A percentile compares a stretch with the other conserved stretches of the same genome.
Conservation (phyloP, 2,329 filamentous ascomycete species). For the Amylocarpus encephaloides region DNA sequence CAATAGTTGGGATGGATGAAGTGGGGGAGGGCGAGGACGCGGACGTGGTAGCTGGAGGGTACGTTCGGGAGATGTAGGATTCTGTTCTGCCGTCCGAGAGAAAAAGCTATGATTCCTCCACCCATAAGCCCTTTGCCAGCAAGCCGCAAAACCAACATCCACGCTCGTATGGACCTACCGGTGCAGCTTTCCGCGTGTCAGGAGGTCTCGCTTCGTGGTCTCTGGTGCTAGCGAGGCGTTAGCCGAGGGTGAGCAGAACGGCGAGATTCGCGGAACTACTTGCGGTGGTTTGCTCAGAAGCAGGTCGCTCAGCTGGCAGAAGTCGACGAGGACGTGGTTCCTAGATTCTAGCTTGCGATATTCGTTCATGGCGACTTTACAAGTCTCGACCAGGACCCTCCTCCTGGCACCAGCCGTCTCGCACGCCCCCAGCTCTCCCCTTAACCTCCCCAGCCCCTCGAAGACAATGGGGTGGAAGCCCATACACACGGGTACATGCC, state of each 20-base stretch:
- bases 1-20: no score
- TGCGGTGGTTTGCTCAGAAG: no score
- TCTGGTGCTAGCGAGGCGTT: no score
- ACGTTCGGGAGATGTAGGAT: constrained; percentile 16
- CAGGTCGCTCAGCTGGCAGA: no score
- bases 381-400: no score
- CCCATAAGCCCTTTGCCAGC: background rate
- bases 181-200: background rate
- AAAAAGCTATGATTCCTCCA: constrained; percentile 11
- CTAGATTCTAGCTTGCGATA: no score
- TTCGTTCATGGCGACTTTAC: no score
- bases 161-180: background rate
- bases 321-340: no score
- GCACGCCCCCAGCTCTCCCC: background rate
- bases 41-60: constrained; percentile 1
- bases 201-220: no score
- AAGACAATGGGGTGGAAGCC: constrained; percentile 20
- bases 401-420: background rate
- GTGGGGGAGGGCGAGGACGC: no score
- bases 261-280: no score
- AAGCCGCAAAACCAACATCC: background rate
- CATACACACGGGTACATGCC: constrained; percentile 18
- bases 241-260: no score
- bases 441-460: constrained; percentile 2
- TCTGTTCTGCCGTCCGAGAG: constrained; percentile 23